Evolutionary conservation across 208 protist genomes (phyloP).

Genomic region (Acanthamoeba castellanii): DNA sequence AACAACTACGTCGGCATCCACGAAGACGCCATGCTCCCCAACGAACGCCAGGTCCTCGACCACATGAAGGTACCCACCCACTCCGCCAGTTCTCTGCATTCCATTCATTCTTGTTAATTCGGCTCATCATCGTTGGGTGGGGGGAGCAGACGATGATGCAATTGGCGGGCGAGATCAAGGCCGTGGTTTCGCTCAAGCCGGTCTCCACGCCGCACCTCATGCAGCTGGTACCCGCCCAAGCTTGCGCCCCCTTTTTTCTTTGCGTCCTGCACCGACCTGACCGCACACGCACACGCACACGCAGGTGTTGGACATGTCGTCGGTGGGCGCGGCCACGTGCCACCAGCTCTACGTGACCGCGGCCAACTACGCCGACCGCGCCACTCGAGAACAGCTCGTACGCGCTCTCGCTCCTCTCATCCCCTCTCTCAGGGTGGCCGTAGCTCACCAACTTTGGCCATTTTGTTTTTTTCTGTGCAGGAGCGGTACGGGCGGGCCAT

Average conservation of each 20-base stretch:
- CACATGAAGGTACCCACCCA: neutral
- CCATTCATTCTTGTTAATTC: too few relatives aligned
- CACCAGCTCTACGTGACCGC: neutral
- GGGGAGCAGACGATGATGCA: neutral
- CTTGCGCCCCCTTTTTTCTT: too few relatives aligned
- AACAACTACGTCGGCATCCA: slow-evolving; percentile 7
- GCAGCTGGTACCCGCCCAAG: neutral
- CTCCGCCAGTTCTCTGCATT: too few relatives aligned
- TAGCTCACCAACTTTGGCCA: too few relatives aligned
- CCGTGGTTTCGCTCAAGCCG: neutral
- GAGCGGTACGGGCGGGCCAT: neutral
- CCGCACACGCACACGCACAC: too few relatives aligned
- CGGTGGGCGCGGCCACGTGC: neutral
- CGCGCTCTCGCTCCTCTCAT: too few relatives aligned
- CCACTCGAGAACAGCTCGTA: neutral
- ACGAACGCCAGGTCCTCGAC: neutral
- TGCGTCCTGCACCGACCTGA: neutral
- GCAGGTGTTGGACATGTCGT: neutral
- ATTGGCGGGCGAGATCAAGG: neutral
- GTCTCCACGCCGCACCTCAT: neutral
- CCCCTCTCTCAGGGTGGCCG: too few relatives aligned
- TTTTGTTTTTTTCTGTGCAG: too few relatives aligned
- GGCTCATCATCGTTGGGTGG: neutral
- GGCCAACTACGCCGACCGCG: neutral
- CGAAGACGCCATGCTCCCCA: neutral